Evolutionary conservation across 805 yeast genomes (phyloP), one percentile per base, ranked within the genome.

Genomic region (Saturnispora galanensis): DNA sequence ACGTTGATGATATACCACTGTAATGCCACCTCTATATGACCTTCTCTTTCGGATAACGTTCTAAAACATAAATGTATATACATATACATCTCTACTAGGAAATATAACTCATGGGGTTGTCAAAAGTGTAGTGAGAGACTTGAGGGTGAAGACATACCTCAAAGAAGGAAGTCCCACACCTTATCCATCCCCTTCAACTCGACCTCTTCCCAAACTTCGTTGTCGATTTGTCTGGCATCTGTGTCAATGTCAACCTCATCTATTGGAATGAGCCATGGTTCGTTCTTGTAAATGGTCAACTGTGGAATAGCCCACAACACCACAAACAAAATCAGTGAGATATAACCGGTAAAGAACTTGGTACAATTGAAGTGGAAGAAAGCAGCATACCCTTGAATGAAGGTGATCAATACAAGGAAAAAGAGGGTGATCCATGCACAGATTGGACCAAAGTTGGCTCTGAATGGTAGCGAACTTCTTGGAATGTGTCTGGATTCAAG

Each of bases 401-500:
- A 68, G 21, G 74, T 73, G 56, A 85, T 73, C 28, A 81, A 49
- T 11, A 69, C 57, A 53, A 81, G 68, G 51, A 73, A 66, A 43
- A 68, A 60, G 3, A 75, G 63, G 3, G 87, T 76, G 55, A 82
- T 80, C 60, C 76, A 78, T 1, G 88, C 84, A 47, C 67, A 63
- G 51, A 58, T 74, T 2, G 93, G 90, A 79, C 79, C 81, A 46
- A 70, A 68, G 12, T 55, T 56, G 10, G 90, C 88, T 62, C 80
- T 81, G 69, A 71, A 85, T 8, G 94, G 93, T 43, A 85, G 68
- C 12, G 73, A 70, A 53, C 79, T 78, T 56, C 94, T 67, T 21
- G 80, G 67, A 45, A 83, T 79, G 41, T 79, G 79, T 59, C 87
- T 75, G 17, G 66, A 59, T 53, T 71, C 74, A 54, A 85, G 64